Evolutionary conservation across 495 filamentous ascomycete species (phyloP), one percentile per base, ranked within the genome.

Genomic region (Hyaloscypha finlandica): DNA sequence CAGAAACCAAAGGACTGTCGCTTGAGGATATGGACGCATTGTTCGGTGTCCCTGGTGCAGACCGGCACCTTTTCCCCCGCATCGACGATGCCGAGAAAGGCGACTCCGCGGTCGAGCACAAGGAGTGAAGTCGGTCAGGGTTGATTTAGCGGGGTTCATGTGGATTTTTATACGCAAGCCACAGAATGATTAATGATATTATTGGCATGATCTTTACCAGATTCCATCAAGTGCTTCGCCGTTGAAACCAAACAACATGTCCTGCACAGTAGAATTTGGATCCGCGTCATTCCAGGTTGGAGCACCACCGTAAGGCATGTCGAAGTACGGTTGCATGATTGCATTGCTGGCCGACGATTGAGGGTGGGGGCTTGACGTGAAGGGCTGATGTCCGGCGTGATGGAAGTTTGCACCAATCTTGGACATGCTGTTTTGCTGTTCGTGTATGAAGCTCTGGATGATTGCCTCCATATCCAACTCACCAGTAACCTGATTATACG

Each of bases 1-100:
- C 85, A 0, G 86, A 88, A 74, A 88, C 85, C 14, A 86, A 84
- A 70, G 81, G 83, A 61, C 71, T 84, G 37, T 74, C 84, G 32
- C 79, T 90, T 8, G 87, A 90, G 74, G 86, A 89, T 69, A 89
- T 89, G 63, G 87, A 88, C 70, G 77, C 77, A 20, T 73, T 88
- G 35, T 89, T 89, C 59, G 84, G 84, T 61, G 84, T 62, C 60
- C 0, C 60, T 52, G 60, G 60, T 37, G 35, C 35, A 37, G 35
- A 37, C 35, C 6, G 35, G 12, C 35, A 37, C 35, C 35, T 37
- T 12, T 37, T 37, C 12, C 35, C 35, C 12, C 35, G 35, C 12
- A 12, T 37, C 12, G 8, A 6, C 6, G 35, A 37, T 37, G 35
- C 35, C 6, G 60, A 52, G 16, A 35, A 63, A 20, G 33, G 22